phyloP scores from a whole-genome alignment of 345 rosid species.

The Salix udensis region DNA sequence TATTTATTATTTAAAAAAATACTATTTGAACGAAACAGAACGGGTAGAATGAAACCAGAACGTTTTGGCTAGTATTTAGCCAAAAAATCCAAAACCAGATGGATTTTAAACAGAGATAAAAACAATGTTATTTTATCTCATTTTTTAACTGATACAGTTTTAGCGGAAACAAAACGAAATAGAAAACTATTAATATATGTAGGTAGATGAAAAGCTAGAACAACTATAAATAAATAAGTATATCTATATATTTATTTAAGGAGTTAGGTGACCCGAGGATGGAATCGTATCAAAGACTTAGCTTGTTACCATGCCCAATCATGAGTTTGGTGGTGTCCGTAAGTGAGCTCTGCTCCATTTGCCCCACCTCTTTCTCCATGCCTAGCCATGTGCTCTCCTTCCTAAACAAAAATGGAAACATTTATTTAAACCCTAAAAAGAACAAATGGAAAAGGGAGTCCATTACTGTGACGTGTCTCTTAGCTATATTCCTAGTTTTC shows the following conservation, averaged over 20 bases:
- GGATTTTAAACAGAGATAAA: too few species aligned
- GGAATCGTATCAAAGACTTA: conserved; percentile 13
- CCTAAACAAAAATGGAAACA: neutral
- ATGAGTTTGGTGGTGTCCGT: conserved; percentile 38
- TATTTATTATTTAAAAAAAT: too few species aligned
- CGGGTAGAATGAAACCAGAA: too few species aligned
- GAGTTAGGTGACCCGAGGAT: conserved; percentile 3
- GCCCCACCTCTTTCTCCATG: conserved; percentile 22
- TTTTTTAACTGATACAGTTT: too few species aligned
- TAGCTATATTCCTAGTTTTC: too few species aligned
- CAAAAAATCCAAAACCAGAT: too few species aligned
- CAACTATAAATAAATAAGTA: neutral
- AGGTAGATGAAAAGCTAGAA: neutral
- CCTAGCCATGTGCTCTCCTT: conserved; percentile 33
- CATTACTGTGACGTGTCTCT: neutral
- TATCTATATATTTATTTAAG: neutral
- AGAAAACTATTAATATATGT: too few species aligned
- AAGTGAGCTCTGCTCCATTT: neutral
- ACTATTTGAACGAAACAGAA: too few species aligned
- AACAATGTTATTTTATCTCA: too few species aligned
- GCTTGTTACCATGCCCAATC: conserved; percentile 34
- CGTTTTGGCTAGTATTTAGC: too few species aligned
- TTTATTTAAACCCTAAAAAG: neutral
- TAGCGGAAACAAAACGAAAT: too few species aligned
- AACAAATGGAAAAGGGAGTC: neutral